phyloP scores from a whole-genome alignment of 2,329 filamentous ascomycete genomes.

The Parastagonospora nodorum region DNA sequence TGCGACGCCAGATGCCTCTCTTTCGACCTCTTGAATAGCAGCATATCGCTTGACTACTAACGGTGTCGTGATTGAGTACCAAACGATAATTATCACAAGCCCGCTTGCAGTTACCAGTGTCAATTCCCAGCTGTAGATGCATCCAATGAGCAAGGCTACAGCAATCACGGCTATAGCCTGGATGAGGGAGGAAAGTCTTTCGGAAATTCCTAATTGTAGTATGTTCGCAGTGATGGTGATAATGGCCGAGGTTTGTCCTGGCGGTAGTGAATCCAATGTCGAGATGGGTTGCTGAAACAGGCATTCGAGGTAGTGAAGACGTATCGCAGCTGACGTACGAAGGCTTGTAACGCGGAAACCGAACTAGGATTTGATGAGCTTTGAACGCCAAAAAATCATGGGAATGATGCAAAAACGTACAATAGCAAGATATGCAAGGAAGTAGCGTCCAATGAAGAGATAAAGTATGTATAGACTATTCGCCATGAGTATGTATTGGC shows the following conservation, averaged over 20 bases:
- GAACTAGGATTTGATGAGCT: slow-evolving; percentile 20
- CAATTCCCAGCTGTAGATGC: slow-evolving; percentile 32
- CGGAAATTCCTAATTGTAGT: slow-evolving; percentile 36
- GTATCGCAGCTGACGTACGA: slow-evolving; percentile 31
- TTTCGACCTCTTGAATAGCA: slow-evolving; percentile 22
- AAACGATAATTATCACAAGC: slow-evolving; percentile 24
- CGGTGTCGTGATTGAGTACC: slow-evolving; percentile 27
- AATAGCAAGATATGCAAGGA: slow-evolving; percentile 60
- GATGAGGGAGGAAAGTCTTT: slow-evolving; percentile 30
- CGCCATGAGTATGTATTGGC: background rate
- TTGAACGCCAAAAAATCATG: background rate
- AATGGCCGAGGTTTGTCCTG: slow-evolving; percentile 32
- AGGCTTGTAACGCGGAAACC: slow-evolving; percentile 32
- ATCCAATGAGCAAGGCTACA: slow-evolving; percentile 30
- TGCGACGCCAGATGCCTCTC: slow-evolving; percentile 22
- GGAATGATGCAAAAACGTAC: slow-evolving; percentile 36
- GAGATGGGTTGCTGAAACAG: slow-evolving; percentile 31
- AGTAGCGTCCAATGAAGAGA: slow-evolving; percentile 61
- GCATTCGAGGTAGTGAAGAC: slow-evolving; percentile 27
- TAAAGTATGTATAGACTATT: slow-evolving; percentile 57
- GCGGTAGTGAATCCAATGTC: slow-evolving; percentile 31
- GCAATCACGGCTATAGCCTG: slow-evolving; percentile 29
- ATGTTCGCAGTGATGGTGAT: slow-evolving; percentile 34
- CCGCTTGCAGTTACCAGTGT: slow-evolving; percentile 31
- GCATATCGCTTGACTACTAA: slow-evolving; percentile 19